Evolutionary conservation across 148 eudicot genomes (phyloP), one percentile per base, ranked within the genome.

Genomic region (Chenopodium album): DNA sequence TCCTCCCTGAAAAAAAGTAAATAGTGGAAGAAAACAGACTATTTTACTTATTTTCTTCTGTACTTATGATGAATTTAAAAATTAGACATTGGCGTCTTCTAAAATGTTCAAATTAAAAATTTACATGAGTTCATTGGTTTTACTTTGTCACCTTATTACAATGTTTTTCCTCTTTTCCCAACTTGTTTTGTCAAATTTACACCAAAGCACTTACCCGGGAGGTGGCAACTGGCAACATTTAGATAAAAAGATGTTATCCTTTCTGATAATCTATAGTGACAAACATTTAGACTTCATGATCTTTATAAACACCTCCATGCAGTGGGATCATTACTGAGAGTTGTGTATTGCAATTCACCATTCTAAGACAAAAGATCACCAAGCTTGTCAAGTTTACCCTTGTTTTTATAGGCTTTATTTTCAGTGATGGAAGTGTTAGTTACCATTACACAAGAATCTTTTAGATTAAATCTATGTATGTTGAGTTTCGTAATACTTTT

Each of bases 401-500:
- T 74, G 31, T 52, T 74, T 74, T 5, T 73, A 16, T 73, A 46
- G 31, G 56, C n/a, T 10, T 60, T 32, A 28, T 13, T 47, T 22
- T 71, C 22, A 46, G 59, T 73, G 76, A 73, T 73, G 5, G 29
- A 50, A 50, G 17, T 72, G 56, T 72, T 44, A 7, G n/a, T 72
- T 50, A 56, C 22, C 22, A 14, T 56, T 29, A 67, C 16, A 31
- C n/a, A 46, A 47, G 26, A 23, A 67, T 66, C 16, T 17, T 41
- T 22, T 72, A 9, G 56, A 28, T 20, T 3, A 54, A 10, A 9
- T 22, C 29, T 59, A 71, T 41, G 48, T 50, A 13, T 60, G 28
- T 71, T 56, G 52, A 32, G 26, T 68, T 66, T 32, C 71, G 60
- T 44, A 11, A 78, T 44, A 69, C 76, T 66, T 82, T 31, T 37